Evolutionary conservation across 441 rosid genomes (phyloP), one percentile per base, ranked within the genome.

Genomic region (Hypseocharis bilobata): DNA sequence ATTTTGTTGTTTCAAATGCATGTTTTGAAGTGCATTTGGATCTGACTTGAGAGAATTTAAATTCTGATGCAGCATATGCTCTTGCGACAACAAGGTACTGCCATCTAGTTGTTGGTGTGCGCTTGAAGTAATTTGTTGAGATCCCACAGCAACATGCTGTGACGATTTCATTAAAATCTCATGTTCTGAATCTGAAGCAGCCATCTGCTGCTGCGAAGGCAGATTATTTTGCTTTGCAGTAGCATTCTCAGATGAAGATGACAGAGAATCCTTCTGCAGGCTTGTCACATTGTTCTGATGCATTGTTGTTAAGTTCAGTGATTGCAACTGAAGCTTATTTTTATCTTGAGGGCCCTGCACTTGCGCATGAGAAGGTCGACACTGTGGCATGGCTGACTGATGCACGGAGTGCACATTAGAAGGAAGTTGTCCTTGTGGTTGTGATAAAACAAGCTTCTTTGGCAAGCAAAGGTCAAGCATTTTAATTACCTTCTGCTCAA

Each of bases 401-500:
- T 67, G 64, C 54, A 67, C 44, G 27, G 42, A 26, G 10, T n/a
- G 63, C 32, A 59, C 60, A 27, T n/a, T 55, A 2, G 14, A 25
- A 55, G 61, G 70, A 61, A 52, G 61, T 25, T 71, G 74, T 20
- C 62, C 65, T 28, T 26, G 63, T 13, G 28, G 73, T n/a, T n/a
- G n/a, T n/a, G n/a, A n/a, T n/a, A n/a, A n/a, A n/a, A n/a, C n/a
- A n/a, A n/a, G n/a, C n/a, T n/a, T n/a, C n/a, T n/a, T n/a, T n/a
- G n/a, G n/a, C n/a, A n/a, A n/a, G n/a, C n/a, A n/a, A n/a, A n/a
- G n/a, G n/a, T n/a, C n/a, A n/a, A n/a, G n/a, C n/a, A n/a, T n/a
- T n/a, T n/a, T 7, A 55, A 65, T 22, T 13, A 72, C 66, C 60
- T 60, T 70, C 67, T 30, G 54, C 63, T 66, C 75, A 61, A 60